Percentiles rank a stretch among this genome's conserved stretches.
Conservation (phyloP, 2,329 filamentous ascomycete genomes). For the Phialophora chinensis region DNA sequence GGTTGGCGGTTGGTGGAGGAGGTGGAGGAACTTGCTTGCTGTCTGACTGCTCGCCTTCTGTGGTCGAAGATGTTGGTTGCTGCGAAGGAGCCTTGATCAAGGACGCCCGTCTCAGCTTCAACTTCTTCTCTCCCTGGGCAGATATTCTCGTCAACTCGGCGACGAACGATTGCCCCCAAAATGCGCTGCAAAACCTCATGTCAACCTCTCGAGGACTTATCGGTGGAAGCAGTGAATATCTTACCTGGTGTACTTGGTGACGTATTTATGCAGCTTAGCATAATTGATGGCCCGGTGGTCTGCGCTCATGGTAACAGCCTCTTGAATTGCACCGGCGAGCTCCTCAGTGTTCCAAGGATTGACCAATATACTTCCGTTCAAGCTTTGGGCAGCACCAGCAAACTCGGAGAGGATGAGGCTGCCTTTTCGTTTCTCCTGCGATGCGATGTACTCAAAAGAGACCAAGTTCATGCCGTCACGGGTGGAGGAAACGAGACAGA, state of each 20-base stretch:
- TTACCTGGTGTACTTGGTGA: slow-evolving; percentile 91
- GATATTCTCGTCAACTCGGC: slow-evolving; percentile 73
- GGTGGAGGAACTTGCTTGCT: not conserved
- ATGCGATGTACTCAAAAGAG: slow-evolving; percentile 97
- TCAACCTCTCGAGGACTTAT: slow-evolving; percentile 36
- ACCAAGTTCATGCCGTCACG: slow-evolving; percentile 99
- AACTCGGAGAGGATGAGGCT: slow-evolving; percentile 97
- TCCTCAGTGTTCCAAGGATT: slow-evolving; percentile 99
- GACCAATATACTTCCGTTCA: slow-evolving; percentile 91
- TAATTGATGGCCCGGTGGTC: slow-evolving; percentile 87
- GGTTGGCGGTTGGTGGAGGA: not conserved
- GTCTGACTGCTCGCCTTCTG: slow-evolving; percentile 10
- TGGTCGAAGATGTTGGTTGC: slow-evolving; percentile 7
- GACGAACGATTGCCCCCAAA: slow-evolving; percentile 96
- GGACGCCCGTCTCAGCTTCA: slow-evolving; percentile 46
- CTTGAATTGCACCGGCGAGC: slow-evolving; percentile 88
- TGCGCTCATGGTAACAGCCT: slow-evolving; percentile 94
- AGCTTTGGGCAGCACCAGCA: slow-evolving; percentile 89
- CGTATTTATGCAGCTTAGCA: slow-evolving; percentile 89
- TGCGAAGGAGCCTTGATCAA: slow-evolving; percentile 26
- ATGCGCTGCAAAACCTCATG: slow-evolving; percentile 63
- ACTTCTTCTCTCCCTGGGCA: slow-evolving; percentile 57
- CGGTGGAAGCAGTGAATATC: not conserved
- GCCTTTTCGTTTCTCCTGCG: slow-evolving; percentile 86
- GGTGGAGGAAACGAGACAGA: slow-evolving; percentile 91